Evolutionary conservation across 2,329 filamentous ascomycete species (phyloP).

Genomic region (Zelopaecilomyces penicillatus): DNA sequence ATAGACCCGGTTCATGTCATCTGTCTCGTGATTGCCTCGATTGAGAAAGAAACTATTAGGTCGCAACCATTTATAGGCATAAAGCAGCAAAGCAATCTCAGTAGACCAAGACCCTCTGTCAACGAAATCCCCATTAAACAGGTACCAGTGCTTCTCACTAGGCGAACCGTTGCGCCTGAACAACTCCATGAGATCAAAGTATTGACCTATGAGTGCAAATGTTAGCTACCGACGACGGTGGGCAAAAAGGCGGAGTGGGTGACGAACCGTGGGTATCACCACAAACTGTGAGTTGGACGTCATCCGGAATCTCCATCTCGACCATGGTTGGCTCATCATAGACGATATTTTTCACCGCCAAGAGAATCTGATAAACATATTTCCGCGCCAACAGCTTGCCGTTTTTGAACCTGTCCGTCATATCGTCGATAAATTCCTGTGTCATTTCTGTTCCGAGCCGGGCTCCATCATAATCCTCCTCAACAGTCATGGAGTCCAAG

Average conservation of each 20-base stretch:
- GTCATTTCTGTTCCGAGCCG: conserved; percentile 78
- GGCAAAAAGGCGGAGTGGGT: background rate
- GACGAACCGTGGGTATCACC: conserved; percentile 86
- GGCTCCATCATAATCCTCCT: conserved; percentile 77
- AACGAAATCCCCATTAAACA: conserved; percentile 99
- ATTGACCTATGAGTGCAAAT: conserved; percentile 61
- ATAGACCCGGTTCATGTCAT: conserved; percentile 98
- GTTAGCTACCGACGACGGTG: background rate
- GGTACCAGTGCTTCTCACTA: conserved; percentile 77
- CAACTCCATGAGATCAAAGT: conserved; percentile 93
- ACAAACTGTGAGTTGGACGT: conserved; percentile 80
- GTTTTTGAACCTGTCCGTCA: conserved; percentile 90
- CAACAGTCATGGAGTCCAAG: conserved; percentile 74
- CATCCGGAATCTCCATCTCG: conserved; percentile 73
- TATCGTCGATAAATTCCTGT: conserved; percentile 92
- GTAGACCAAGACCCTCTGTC: conserved; percentile 96
- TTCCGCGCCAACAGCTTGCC: conserved; percentile 94
- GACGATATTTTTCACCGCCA: conserved; percentile 81
- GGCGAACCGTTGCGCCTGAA: conserved; percentile 87
- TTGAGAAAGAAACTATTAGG: conserved; percentile 89
- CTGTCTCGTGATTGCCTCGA: conserved; percentile 96
- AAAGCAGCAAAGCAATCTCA: conserved; percentile 89
- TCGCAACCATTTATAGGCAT: conserved; percentile 93
- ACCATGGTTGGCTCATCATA: conserved; percentile 96
- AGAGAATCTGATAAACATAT: conserved; percentile 94